A percentile compares a stretch with the other conserved stretches of the same genome.
These are phyloP conservation scores for Spathaspora arborariae DNA, from an alignment of 805 yeast genomes.

Conservation along the genomic window DNA sequence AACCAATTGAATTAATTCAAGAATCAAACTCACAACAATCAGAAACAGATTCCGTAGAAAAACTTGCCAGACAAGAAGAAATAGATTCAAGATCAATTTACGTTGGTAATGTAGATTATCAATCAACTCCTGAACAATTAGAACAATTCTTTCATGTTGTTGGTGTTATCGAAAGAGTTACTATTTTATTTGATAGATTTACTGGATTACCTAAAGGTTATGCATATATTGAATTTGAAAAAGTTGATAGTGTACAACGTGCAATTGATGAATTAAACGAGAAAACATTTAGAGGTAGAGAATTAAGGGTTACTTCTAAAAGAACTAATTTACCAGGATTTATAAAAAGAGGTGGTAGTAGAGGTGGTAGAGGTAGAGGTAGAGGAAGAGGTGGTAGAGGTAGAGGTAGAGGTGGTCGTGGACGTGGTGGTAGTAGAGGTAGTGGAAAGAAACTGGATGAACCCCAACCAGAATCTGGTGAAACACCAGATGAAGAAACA, in stretches of 20 bases:
- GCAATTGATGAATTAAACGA: conserved; percentile 46
- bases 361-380: conserved; percentile 31
- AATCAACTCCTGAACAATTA: conserved; percentile 47
- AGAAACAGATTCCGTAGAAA: conserved; percentile 28
- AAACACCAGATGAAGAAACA: conserved; percentile 1
- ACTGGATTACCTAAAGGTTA: conserved; percentile 53
- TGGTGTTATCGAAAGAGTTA: conserved; percentile 50
- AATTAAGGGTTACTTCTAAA: conserved; percentile 45
- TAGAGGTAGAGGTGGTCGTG: conserved; percentile 14
- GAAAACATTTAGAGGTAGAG: conserved; percentile 42
- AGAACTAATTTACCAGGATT: conserved; percentile 55
- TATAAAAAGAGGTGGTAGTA: conserved; percentile 23
- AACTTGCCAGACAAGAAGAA: conserved; percentile 39
- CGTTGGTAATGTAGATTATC: conserved; percentile 48
- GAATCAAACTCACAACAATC: conserved; percentile 18
- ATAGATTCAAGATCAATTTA: conserved; percentile 51
- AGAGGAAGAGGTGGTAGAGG: conserved; percentile 21
- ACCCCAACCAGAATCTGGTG: background rate
- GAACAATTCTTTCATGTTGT: conserved; percentile 42
- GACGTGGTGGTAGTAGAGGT: conserved; percentile 8
- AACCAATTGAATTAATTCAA: background rate
- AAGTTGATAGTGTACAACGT: conserved; percentile 34
- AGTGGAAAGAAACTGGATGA: conserved; percentile 3
- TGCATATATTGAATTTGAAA: conserved; percentile 59
- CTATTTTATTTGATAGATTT: conserved; percentile 44